Percentiles rank a stretch among this genome's conserved stretches.
Evolutionary conservation across 352 stramenopile species (phyloP).

Genomic region (Phytophthora macrochlamydospora): DNA sequence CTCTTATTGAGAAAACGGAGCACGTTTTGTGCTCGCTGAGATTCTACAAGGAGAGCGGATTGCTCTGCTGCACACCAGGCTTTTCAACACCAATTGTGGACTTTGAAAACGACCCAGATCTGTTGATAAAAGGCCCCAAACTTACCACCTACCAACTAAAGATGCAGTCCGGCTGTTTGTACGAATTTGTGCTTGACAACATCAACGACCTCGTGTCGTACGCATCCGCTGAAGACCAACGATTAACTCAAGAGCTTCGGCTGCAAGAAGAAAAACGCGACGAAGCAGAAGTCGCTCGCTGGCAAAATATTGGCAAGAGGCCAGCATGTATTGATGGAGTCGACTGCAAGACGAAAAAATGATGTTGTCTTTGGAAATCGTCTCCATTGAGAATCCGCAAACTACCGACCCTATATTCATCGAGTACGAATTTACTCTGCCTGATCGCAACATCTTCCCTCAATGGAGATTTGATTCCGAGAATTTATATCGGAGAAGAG

Average conservation of each 20-base stretch:
- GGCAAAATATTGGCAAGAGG: constrained; percentile 28
- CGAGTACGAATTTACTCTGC: constrained; percentile 32
- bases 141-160: constrained; percentile 54
- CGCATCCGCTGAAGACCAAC: constrained; percentile 41
- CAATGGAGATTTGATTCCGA: constrained; percentile 27
- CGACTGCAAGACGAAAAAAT: constrained; percentile 5
- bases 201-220: constrained; percentile 53
- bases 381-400: constrained; percentile 29
- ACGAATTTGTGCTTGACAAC: constrained; percentile 71
- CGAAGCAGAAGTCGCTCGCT: constrained; percentile 27
- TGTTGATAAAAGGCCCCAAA: constrained; percentile 37
- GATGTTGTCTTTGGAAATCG: constrained; percentile 35
- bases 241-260: constrained; percentile 46
- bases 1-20: constrained; percentile 41
- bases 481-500: constrained; percentile 5
- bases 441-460: constrained; percentile 1
- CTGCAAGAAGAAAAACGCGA: constrained; percentile 51
- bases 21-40: constrained; percentile 52
- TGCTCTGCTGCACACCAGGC: constrained; percentile 59
- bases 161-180: constrained; percentile 37
- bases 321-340: background rate
- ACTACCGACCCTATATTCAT: constrained; percentile 31
- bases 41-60: constrained; percentile 52
- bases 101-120: constrained; percentile 39
- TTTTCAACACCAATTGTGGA: constrained; percentile 54